Evolutionary conservation across 2,329 filamentous ascomycete species (phyloP).

Genomic region (Ilyonectria destructans): DNA sequence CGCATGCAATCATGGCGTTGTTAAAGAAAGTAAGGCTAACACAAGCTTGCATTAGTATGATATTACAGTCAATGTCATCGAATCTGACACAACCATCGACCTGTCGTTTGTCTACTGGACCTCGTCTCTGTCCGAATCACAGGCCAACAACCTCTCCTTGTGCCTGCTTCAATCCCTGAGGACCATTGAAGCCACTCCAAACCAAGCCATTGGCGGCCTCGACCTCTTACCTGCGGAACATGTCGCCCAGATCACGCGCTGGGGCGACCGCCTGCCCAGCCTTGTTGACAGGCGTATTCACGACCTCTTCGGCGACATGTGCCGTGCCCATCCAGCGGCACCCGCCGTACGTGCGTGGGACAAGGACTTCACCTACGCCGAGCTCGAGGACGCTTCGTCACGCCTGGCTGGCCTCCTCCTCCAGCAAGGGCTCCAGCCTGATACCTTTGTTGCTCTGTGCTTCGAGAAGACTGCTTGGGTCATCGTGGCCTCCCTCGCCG

Average conservation of each 20-base stretch:
- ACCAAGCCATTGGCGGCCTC: not conserved
- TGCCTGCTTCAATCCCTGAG: constrained; percentile 4
- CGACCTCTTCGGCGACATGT: not conserved
- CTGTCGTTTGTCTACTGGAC: not conserved
- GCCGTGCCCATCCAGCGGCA: not conserved
- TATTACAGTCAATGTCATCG: constrained; percentile 8
- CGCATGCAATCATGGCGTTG: not conserved
- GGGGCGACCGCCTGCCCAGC: not conserved
- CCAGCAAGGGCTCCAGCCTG: not conserved
- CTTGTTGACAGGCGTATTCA: constrained; percentile 3
- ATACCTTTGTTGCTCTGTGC: constrained; percentile 18
- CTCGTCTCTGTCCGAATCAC: not conserved
- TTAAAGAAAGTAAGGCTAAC: not conserved
- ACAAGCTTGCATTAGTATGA: constrained; percentile 1
- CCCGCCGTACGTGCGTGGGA: constrained; percentile 24
- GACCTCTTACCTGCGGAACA: constrained; percentile 2
- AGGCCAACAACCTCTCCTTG: constrained; percentile 1
- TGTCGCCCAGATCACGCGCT: not conserved
- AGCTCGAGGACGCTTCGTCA: constrained; percentile 12
- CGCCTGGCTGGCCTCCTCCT: constrained; percentile 18
- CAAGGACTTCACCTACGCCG: constrained; percentile 14
- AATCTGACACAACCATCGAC: not conserved
- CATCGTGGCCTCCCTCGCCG: constrained; percentile 18
- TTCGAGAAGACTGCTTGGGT: constrained; percentile 25
- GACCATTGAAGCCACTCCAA: not conserved